Evolutionary conservation across 805 yeast genomes (phyloP), one percentile per base, ranked within the genome.

Genomic region (Nakazawaea wickerhamii): DNA sequence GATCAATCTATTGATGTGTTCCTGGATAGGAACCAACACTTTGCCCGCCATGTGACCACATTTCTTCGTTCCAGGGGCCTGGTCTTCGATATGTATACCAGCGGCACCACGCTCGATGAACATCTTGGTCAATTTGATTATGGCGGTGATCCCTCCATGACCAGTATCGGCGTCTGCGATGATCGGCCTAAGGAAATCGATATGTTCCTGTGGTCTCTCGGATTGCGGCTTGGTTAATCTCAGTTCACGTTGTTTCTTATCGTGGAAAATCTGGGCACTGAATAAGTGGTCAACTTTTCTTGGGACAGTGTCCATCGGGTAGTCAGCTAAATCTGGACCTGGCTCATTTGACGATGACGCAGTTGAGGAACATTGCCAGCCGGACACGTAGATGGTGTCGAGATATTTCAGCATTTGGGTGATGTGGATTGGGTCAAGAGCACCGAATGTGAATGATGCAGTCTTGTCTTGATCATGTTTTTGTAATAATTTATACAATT

Each of bases 31-130:
- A 49, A 91, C 96, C 54, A 91, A 79, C 41, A 93, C 97, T 67
- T 93, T 88, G 56, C 98, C 98, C 52, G 95, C 97, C 98, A 91
- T 91, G 68, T 91, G 98, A 48, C 98, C 98, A 71, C 98, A 91
- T 71, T 91, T 91, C 68, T 91, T 91, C 56, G 97, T 91, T 57
- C 97, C 96, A 43, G 98, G 96, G 43, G 97, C 96, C 75, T 91
- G 98, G 68, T 91, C 98, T 71, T 91, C 99, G 62, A 91, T 89
- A 64, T 91, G 99, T 57, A 91, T 89, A 60, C 98, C 98, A 46
- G 98, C 97, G 44, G 98, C 99, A 65, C 98, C 98, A 58, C 95
- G 81, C 71, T 91, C 98, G 55, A 91, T 86, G 61, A 91, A 91
- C 80, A 91, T 74, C 72, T 91, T 91, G 57, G 96, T 89, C 63